Percentiles rank a stretch among this genome's conserved stretches.
Evolutionary conservation across 345 rosid genomes (phyloP).

Genomic region (Arabidopsis thaliana): DNA sequence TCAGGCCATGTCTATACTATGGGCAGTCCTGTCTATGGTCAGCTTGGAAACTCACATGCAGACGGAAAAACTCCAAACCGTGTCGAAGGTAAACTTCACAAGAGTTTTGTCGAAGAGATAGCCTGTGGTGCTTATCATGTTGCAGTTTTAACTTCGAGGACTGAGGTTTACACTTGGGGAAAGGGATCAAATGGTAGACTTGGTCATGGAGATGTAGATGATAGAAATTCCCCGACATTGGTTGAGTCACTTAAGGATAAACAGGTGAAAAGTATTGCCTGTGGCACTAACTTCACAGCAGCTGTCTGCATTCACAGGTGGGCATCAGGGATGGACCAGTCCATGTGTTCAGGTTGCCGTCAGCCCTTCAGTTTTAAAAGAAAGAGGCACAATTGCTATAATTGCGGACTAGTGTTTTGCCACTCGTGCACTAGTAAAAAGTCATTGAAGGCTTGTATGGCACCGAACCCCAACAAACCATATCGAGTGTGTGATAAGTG

Average conservation of each 20-base stretch:
- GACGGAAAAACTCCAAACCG: conserved; percentile 86
- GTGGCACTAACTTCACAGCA: conserved; percentile 94
- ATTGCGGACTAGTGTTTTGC: conserved; percentile 91
- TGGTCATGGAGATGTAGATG: conserved; percentile 94
- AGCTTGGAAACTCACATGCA: conserved; percentile 86
- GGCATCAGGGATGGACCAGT: conserved; percentile 96
- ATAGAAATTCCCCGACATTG: conserved; percentile 74
- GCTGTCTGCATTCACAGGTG: conserved; percentile 97
- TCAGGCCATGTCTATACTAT: conserved; percentile 88
- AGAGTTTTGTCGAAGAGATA: conserved; percentile 89
- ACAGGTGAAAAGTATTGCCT: conserved; percentile 92
- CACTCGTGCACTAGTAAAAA: conserved; percentile 94
- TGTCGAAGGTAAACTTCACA: conserved; percentile 89
- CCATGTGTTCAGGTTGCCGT: conserved; percentile 99
- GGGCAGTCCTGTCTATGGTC: conserved; percentile 98
- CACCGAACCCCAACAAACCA: conserved; percentile 92
- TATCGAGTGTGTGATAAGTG: conserved; percentile 95
- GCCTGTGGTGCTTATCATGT: conserved; percentile 98
- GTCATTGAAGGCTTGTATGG: conserved; percentile 94
- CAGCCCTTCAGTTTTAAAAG: conserved; percentile 87
- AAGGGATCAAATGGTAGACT: conserved; percentile 97
- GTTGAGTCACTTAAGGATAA: conserved; percentile 93
- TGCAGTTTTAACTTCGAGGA: conserved; percentile 88
- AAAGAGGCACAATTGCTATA: conserved; percentile 75
- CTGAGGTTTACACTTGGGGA: conserved; percentile 98